Evolutionary conservation across 306 rosid species (phyloP), one percentile per base, ranked within the genome.

Genomic region (Rosa rugosa): DNA sequence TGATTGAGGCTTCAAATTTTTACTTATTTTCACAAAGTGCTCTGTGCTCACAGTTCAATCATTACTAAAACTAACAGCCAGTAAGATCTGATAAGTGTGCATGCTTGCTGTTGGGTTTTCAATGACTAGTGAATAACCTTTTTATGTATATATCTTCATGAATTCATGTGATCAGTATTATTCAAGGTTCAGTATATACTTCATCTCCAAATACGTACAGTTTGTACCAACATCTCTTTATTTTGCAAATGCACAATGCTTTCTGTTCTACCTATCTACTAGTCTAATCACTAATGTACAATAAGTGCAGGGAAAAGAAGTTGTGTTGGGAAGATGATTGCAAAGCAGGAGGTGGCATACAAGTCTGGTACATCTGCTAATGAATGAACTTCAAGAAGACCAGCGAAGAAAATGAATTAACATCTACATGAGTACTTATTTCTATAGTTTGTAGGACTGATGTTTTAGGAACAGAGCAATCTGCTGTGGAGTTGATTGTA

Each of bases 281-380:
- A 11, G 34, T 54, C 54, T 49, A 49, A 49, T 8, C 42, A 38
- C 56, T 53, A 53, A 41, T 2, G 80, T 69, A 81, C 69, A 5
- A 20, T 41, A 44, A 62, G 42, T 69, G 91, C 89, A 92, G 93
- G 89, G 91, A 92, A 83, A 90, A 90, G 83, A 92, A 83, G 75
- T 60, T 92, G 75, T 83, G 90, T 13, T 87, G 95, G 2, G 95
- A 90, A 79, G 85, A 90, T 84, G 92, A 86, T 74, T 86, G 93
- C 89, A 87, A 86, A 81, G 82, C 83, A 85, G 45, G 75, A 85
- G 77, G 49, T 87, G 89, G 95, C 89, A 38, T 87, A 87, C 73
- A 71, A 83, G 75, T 92, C 97, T 90, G 69, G 93, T 93, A 72
- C 93, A 88, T 85, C 79, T 84, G 72, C 80, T 90, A 36, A 87